Conservation (phyloP, 495 filamentous ascomycete species). For the Cercophora sp. region DNA sequence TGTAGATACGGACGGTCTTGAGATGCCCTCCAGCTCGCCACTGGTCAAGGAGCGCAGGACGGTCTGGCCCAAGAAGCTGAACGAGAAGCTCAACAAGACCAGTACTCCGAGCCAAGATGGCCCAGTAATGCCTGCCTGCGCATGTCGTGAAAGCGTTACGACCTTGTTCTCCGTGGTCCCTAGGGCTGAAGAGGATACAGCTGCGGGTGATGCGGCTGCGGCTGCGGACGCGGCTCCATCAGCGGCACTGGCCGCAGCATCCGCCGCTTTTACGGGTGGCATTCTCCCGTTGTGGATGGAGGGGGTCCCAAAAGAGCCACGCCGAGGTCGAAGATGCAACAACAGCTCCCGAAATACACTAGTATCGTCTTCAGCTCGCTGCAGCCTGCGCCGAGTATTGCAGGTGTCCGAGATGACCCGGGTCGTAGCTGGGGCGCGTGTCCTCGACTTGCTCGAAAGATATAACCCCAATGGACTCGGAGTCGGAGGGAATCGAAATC, state of each 20-base stretch:
- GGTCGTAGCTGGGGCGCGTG: too few species aligned
- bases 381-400: background rate
- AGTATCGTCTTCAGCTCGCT: background rate
- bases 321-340: too few species aligned
- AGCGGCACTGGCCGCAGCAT: constrained; percentile 9
- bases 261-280: constrained; percentile 12
- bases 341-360: too few species aligned
- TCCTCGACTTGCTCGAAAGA: constrained; percentile 1
- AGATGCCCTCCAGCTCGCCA: constrained; percentile 59
- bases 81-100: constrained; percentile 57
- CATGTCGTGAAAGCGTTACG: too few species aligned
- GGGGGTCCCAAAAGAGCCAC: background rate
- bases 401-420: background rate
- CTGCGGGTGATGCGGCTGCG: background rate
- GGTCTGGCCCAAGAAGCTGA: constrained; percentile 56
- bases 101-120: too few species aligned
- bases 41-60: constrained; percentile 44
- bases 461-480: background rate
- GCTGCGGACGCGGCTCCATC: constrained; percentile 8
- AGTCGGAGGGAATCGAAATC: background rate
- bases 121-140: too few species aligned
- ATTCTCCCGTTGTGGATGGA: constrained; percentile 2
- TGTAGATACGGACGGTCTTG: constrained; percentile 56
- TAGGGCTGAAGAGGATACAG: background rate
- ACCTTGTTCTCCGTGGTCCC: too few species aligned